Base-by-base conservation (phyloP, 2,329 filamentous ascomycete genomes). In the Arthroderma sp. region DNA sequence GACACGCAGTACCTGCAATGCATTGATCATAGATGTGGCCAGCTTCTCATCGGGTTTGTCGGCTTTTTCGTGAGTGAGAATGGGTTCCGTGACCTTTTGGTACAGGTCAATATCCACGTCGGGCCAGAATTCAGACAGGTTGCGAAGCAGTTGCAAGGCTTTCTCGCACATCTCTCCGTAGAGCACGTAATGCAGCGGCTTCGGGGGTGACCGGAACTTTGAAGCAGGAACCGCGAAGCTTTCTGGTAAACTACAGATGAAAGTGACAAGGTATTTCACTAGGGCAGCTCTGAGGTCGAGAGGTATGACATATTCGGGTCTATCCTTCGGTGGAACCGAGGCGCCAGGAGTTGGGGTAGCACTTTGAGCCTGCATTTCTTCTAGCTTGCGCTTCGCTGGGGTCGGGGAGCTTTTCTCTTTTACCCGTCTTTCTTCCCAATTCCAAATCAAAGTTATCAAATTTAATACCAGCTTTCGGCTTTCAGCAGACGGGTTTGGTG, bases 181-280 rank as follows among this genome's bases (percentile, higher is more conserved):
- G 6, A 76, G 60, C 9, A 75, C 67, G 11, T 73, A 61, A 40
- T 69, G 64, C 36, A 70, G 67, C 31, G 69, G 69, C 27, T 69
- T 66, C 3, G 43, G 22, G 36, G 65, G 60, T 36, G 83, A 78
- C 40, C 78, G 75, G 36, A 78, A 72, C 31, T 80, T 83, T 9
- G 77, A 73, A 22, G 83, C 83, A 9, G 82, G 82, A 22, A 87
- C 75, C 15, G 80, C 80, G 59, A 84, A 95, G 31, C 88, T 78
- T 63, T 96, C 91, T 11, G 83, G 82, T 22, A 95, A 72, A 42
- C 86, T 83, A 1, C 87, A 88, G 54, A 96, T 94, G 63, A 96
- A 96, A 49, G 91, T 85, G 29, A 96, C 84, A 30, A 98, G 75
- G 58, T 96, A 98, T 64, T 94, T 95, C 40, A 95, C 75, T 69